Conservation (phyloP, 768 basidiomycete genomes). For the Tricholomella constricta region DNA sequence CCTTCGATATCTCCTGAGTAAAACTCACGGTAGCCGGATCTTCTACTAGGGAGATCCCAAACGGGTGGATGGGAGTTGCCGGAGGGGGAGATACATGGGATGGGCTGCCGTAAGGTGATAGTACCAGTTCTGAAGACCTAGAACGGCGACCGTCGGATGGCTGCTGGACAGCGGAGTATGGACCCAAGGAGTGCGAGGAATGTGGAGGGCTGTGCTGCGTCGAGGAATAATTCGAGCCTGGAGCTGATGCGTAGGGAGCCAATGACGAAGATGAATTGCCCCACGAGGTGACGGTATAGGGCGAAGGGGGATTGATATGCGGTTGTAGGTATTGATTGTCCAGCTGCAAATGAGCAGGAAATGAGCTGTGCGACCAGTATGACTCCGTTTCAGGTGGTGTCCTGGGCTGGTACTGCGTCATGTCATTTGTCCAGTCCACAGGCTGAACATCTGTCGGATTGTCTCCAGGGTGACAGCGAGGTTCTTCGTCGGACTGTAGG, state of each 20-base stretch:
- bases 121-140: conserved; percentile 10
- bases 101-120: conserved; percentile 9
- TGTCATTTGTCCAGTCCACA: background rate
- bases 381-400: background rate
- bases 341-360: too few relatives aligned
- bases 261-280: background rate
- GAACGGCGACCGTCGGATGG: conserved; percentile 7
- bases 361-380: conserved; percentile 4
- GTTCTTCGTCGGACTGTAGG: conserved; percentile 1
- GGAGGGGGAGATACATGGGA: conserved; percentile 11
- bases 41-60: background rate
- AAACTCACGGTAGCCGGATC: conserved; percentile 4
- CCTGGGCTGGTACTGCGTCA: background rate
- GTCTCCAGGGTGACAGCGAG: background rate
- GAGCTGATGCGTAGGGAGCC: background rate
- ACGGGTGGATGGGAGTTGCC: conserved; percentile 3
- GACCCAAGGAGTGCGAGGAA: conserved; percentile 3
- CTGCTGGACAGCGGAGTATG: conserved; percentile 4
- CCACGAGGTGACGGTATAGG: conserved; percentile 6
- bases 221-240: conserved; percentile 9
- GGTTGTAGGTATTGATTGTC: conserved; percentile 1
- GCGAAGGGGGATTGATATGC: background rate
- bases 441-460: background rate
- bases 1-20: too few relatives aligned
- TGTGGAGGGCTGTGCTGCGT: conserved; percentile 5